Conservation (phyloP, 371 early-diverging fungal genomes). For the Mortierella sp. region DNA sequence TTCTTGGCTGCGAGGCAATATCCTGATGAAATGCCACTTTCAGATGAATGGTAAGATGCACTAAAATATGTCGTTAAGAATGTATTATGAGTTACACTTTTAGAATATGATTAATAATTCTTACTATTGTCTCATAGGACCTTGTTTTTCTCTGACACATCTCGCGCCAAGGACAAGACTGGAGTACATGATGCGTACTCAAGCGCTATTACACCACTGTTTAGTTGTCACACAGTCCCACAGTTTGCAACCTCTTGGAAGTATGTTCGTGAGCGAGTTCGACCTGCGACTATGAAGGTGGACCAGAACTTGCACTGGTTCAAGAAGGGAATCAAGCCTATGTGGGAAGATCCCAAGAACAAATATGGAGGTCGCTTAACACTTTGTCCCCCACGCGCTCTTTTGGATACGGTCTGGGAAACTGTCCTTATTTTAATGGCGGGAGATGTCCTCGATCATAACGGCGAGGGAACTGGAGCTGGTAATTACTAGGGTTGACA, state of each 20-base stretch:
- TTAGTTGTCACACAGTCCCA: slow-evolving; percentile 65
- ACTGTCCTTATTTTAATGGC: slow-evolving; percentile 64
- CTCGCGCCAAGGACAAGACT: slow-evolving; percentile 52
- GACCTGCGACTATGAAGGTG: slow-evolving; percentile 59
- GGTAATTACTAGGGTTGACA: slow-evolving; percentile 18
- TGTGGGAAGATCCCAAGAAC: slow-evolving; percentile 74
- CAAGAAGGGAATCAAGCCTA: slow-evolving; percentile 65
- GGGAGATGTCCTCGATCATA: slow-evolving; percentile 60
- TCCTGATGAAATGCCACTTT: slow-evolving; percentile 55
- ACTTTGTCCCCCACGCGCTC: slow-evolving; percentile 49
- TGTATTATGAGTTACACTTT: too few relatives aligned
- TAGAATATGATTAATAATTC: slow-evolving; percentile 12
- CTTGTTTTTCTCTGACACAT: slow-evolving; percentile 66
- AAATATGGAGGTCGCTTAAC: slow-evolving; percentile 66
- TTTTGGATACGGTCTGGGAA: slow-evolving; percentile 65
- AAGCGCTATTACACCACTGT: slow-evolving; percentile 61
- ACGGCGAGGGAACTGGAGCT: slow-evolving; percentile 55
- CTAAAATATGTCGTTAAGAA: background rate
- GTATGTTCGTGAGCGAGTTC: slow-evolving; percentile 57
- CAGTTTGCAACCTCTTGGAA: slow-evolving; percentile 70
- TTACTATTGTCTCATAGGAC: slow-evolving; percentile 23
- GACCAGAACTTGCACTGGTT: slow-evolving; percentile 72
- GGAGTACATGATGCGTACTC: slow-evolving; percentile 60
- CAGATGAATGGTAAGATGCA: slow-evolving; percentile 49
- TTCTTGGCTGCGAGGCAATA: slow-evolving; percentile 49